These are phyloP conservation scores for Starmerella vaccinii DNA, from an alignment of 805 yeast genomes.

Conservation along the genomic window DNA sequence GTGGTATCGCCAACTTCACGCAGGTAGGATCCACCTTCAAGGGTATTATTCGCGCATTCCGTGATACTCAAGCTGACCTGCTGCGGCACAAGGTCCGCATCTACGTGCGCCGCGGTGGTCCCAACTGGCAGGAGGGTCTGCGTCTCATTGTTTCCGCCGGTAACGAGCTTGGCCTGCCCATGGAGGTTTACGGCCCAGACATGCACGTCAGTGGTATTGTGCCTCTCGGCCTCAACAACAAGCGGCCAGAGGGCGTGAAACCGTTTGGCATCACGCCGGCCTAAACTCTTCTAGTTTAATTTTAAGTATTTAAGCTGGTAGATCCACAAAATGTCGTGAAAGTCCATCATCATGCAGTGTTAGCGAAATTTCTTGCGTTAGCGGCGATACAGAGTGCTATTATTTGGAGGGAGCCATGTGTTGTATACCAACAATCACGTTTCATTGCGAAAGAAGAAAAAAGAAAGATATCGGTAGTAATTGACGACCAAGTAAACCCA, in stretches of 20 bases:
- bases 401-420: too few relatives aligned
- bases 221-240: conserved; percentile 36
- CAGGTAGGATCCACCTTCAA: conserved; percentile 41
- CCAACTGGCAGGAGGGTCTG: conserved; percentile 42
- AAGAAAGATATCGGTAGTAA: too few relatives aligned
- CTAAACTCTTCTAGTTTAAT: not conserved
- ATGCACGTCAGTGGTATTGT: conserved; percentile 42
- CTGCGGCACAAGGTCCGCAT: conserved; percentile 36
- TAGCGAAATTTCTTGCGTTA: too few relatives aligned
- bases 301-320: not conserved
- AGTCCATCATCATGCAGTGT: too few relatives aligned
- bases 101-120: conserved; percentile 40
- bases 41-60: conserved; percentile 42
- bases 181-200: conserved; percentile 44
- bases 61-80: conserved; percentile 33
- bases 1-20: conserved; percentile 41
- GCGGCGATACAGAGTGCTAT: too few relatives aligned
- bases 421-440: too few relatives aligned
- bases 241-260: conserved; percentile 34
- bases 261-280: conserved; percentile 32
- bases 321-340: not conserved
- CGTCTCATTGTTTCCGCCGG: conserved; percentile 37
- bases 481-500: too few relatives aligned
- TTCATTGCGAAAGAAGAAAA: too few relatives aligned
- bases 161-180: conserved; percentile 37